Evolutionary conservation across 106 monocot species (phyloP), one percentile per base, ranked within the genome.

Genomic region (Vanilla planifolia): DNA sequence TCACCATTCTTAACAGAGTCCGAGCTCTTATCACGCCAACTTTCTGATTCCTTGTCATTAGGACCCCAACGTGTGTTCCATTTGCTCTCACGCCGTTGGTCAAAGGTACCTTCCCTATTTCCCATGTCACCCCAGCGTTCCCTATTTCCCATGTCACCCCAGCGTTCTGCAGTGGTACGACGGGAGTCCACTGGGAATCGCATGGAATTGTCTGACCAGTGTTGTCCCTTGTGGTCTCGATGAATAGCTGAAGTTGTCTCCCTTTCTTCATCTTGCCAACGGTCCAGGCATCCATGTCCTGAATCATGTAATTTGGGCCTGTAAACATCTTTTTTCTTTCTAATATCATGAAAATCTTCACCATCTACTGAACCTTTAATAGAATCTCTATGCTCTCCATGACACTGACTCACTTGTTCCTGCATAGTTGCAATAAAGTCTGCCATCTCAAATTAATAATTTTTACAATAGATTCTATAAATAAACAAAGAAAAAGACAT

Each of bases 201-300:
- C 19, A 57, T 55, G 42, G 85, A 74, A 70, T 60, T 77, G 6
- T 84, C 83, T 7, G 40, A 64, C 83, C 83, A 75, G 14, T 67
- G 77, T 45, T 92, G 83, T 26, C 46, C 33, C 68, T 41, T 83
- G 8, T 71, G 78, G 60, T 84, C 71, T 35, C 79, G 77, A 20
- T 75, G 75, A 57, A 63, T 48, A 24, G 67, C 62, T 48, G 84
- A 74, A 46, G 75, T 79, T 56, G 63, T 73, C 51, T 98, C 96
- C 58, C 96, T 81, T 71, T 98, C 96, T 73, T 98, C 96, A 68
- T 98, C 96, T 24, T 72, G 96, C 96, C 96, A 98, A 19, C 74
- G 78, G 48, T 79, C 80, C 45, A 66, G 76, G 33, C 81, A 80
- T 26, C 71, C 95, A 62, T 55, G 35, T 50, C 90, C 86, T 53